Evolutionary conservation across 768 basidiomycete genomes (phyloP), one percentile per base, ranked within the genome.

Genomic region (Hypholoma sublateritium): DNA sequence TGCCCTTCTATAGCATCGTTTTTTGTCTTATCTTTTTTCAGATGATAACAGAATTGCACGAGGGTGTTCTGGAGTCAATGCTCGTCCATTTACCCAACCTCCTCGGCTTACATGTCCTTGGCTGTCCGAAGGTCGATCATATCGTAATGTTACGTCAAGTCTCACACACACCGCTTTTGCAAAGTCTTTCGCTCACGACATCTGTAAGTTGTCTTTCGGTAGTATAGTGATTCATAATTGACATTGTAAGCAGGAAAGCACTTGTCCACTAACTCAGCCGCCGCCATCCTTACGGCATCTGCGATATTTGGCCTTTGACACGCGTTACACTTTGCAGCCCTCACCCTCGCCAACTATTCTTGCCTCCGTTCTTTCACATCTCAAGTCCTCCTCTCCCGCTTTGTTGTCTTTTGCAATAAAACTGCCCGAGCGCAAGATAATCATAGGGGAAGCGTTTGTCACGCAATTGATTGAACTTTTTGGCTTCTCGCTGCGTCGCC

Each of bases 151-250:
- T 91, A 32, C 71, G 70, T 14, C 69, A 79, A 19, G 68, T 80
- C 11, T 59, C 65, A 0, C 72, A 82, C 47, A 83, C 81, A 0
- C 87, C 87, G 0, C 64, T 72, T 5, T 75, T 91, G 11, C 80
- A 83, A 60, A 84, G 77, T 55, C 73, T 91, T 0, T 84, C 87
- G 1, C 73, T 90, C 25, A 84, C 85, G 14, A 77, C 80, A 43
- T 78, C 79, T 56, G 88, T 89, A 55, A 57, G 84, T 69, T 11
- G 11, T 22, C 42, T 49, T 46, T 55, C 19, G 4, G 32, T 4
- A 32, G 17, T 34, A 9, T 6, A 49, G 13, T 47, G 54, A 32
- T 50, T 25, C 34, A 48, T 53, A 57, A 28, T 9, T 41, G 34
- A 59, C 19, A 36, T 21, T 55, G 17, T 32, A 51, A 54, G 4